A percentile compares a stretch with the other conserved stretches of the same genome.
These are phyloP conservation scores for Tolypocladium capitatum DNA, from an alignment of 2,329 filamentous ascomycete species.

Conservation along the genomic window DNA sequence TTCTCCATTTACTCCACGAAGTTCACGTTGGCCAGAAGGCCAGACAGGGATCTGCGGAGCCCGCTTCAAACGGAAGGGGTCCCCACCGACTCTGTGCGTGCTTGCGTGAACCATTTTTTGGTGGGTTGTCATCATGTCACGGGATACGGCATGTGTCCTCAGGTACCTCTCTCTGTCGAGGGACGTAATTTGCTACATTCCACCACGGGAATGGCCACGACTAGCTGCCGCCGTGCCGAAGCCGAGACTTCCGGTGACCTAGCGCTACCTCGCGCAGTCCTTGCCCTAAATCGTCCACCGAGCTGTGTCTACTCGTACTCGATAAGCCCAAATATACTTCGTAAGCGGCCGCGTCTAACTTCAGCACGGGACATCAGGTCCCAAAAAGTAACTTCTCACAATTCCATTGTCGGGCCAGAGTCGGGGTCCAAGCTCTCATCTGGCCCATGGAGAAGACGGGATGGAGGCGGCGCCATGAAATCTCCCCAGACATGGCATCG, in stretches of 20 bases:
- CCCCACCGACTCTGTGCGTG: not conserved
- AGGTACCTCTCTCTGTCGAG: too few species aligned
- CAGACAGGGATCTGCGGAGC: conserved; percentile 9
- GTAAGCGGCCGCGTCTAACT: not conserved
- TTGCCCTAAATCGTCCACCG: too few species aligned
- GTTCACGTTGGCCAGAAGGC: conserved; percentile 6
- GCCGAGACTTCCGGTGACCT: too few species aligned
- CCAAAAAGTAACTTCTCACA: not conserved
- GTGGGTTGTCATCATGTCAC: conserved; percentile 9
- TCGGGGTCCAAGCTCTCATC: not conserved
- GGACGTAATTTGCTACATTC: not conserved
- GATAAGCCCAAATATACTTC: not conserved
- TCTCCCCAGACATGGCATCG: not conserved
- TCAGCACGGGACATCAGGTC: not conserved
- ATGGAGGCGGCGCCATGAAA: too few species aligned
- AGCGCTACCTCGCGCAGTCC: not conserved
- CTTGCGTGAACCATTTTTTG: not conserved
- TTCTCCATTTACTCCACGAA: conserved; percentile 20
- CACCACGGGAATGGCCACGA: not conserved
- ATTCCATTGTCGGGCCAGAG: not conserved
- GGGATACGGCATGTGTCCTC: conserved; percentile 9
- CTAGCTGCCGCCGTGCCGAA: not conserved
- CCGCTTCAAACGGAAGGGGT: not conserved
- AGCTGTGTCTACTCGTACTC: too few species aligned
- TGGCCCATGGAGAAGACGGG: too few species aligned